Evolutionary conservation across 2,329 filamentous ascomycete species (phyloP).

Genomic region (Arthrobotrys musiformis): DNA sequence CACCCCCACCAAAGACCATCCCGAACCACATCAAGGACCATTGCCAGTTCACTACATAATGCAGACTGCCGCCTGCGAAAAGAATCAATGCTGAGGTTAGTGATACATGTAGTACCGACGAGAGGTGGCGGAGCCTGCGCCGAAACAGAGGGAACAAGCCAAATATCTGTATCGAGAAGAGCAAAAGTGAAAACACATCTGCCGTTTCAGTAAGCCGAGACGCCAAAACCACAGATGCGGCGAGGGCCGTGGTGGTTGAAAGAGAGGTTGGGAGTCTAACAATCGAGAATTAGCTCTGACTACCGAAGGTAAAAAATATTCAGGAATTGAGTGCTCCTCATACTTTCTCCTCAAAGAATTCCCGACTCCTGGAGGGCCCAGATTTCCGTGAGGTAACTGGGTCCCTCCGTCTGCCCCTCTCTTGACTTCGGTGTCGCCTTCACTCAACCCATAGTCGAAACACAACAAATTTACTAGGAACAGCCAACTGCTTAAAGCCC

Average conservation of each 20-base stretch:
- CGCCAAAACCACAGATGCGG: constrained; percentile 94
- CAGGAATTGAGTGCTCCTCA: constrained; percentile 67
- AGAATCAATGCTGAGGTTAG: constrained; percentile 81
- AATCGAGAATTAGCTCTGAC: not conserved
- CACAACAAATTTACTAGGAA: constrained; percentile 96
- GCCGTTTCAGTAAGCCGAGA: constrained; percentile 83
- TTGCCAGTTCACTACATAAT: constrained; percentile 70
- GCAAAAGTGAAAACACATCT: constrained; percentile 91
- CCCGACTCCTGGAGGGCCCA: constrained; percentile 61
- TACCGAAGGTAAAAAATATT: not conserved
- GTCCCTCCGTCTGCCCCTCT: constrained; percentile 29
- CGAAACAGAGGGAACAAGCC: constrained; percentile 97
- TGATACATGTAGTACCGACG: constrained; percentile 80
- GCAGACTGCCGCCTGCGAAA: constrained; percentile 81
- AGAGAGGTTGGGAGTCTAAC: constrained; percentile 71
- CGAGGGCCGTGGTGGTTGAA: constrained; percentile 93
- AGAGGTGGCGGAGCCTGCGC: constrained; percentile 83
- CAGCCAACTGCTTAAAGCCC: constrained; percentile 94
- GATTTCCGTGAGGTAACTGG: constrained; percentile 8
- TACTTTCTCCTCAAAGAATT: constrained; percentile 67
- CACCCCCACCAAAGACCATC: constrained; percentile 80
- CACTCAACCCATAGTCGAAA: constrained; percentile 81
- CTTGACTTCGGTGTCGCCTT: constrained; percentile 40
- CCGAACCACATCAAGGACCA: constrained; percentile 78
- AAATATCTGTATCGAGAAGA: constrained; percentile 98